These are phyloP conservation scores for Colletotrichum sp. DNA, from an alignment of 2,329 filamentous ascomycete genomes.

Conservation along the genomic window DNA sequence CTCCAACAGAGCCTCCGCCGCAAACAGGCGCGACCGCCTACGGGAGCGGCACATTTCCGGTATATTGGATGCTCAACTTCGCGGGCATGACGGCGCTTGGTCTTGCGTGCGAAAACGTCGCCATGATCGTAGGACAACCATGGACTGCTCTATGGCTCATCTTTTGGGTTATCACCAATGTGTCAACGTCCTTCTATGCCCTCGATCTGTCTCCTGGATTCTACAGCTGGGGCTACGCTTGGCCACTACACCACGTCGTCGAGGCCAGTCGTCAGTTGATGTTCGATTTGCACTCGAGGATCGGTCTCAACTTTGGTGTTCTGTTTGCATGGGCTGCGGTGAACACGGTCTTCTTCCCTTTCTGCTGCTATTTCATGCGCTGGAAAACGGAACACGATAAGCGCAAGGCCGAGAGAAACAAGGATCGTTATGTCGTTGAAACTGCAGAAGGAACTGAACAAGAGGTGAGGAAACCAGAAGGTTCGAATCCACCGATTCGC, in stretches of 20 bases:
- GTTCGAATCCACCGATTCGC: slow-evolving; percentile 29
- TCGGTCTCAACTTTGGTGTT: slow-evolving; percentile 66
- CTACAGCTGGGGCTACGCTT: slow-evolving; percentile 67
- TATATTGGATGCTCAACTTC: slow-evolving; percentile 70
- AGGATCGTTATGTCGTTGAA: slow-evolving; percentile 31
- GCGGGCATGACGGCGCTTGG: slow-evolving; percentile 68
- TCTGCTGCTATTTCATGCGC: slow-evolving; percentile 47
- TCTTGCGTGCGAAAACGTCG: slow-evolving; percentile 68
- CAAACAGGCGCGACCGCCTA: slow-evolving; percentile 58
- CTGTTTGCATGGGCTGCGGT: slow-evolving; percentile 63
- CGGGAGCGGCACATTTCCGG: slow-evolving; percentile 61
- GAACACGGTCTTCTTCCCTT: slow-evolving; percentile 57
- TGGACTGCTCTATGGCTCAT: slow-evolving; percentile 68
- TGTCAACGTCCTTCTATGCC: slow-evolving; percentile 63
- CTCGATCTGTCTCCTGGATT: slow-evolving; percentile 63
- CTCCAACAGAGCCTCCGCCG: slow-evolving; percentile 41
- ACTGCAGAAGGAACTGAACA: slow-evolving; percentile 25
- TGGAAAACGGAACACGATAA: slow-evolving; percentile 41
- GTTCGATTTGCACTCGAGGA: slow-evolving; percentile 62
- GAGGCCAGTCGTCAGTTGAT: slow-evolving; percentile 64
- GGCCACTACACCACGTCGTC: slow-evolving; percentile 68
- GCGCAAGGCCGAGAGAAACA: slow-evolving; percentile 27
- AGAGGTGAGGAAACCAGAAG: slow-evolving; percentile 31
- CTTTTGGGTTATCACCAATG: slow-evolving; percentile 72
- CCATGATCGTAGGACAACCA: slow-evolving; percentile 65